phyloP scores from a whole-genome alignment of 805 yeast species.

The Kodamaea kaohsiungensis region DNA sequence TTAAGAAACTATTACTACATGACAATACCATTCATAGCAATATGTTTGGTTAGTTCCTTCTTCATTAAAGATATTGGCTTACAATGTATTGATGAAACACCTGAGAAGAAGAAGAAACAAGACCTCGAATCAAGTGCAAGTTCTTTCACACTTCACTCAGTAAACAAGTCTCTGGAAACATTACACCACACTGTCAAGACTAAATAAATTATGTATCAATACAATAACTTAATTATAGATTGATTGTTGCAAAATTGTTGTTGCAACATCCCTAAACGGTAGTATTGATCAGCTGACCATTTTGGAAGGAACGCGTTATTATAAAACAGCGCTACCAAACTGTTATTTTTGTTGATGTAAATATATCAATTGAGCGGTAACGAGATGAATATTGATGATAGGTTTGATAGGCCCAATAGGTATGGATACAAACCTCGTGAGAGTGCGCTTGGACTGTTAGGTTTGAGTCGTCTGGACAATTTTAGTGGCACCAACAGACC shows the following conservation, averaged over 20 bases:
- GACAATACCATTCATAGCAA: slow-evolving; percentile 23
- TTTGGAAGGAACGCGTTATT: not conserved
- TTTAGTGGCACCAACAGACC: not conserved
- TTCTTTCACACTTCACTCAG: slow-evolving; percentile 2
- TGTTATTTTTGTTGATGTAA: not conserved
- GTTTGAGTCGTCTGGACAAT: not conserved
- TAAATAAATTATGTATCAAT: not conserved
- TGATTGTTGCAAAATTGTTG: not conserved
- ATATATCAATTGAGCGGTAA: not conserved
- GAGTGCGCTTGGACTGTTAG: not conserved
- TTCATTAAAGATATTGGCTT: slow-evolving; percentile 43
- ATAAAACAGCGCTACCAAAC: not conserved
- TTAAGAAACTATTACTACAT: slow-evolving; percentile 22
- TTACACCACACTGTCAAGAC: not conserved
- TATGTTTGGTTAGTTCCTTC: slow-evolving; percentile 23
- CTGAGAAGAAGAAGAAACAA: slow-evolving; percentile 7
- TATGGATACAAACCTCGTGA: slow-evolving; percentile 6
- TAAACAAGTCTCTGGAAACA: not conserved
- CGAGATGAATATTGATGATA: not conserved
- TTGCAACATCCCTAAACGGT: slow-evolving; percentile 3
- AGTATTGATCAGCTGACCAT: not conserved
- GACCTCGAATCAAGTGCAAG: slow-evolving; percentile 13
- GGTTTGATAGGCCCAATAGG: slow-evolving; percentile 1
- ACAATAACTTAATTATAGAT: not conserved
- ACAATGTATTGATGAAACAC: slow-evolving; percentile 32